Conservation (phyloP, 2,329 filamentous ascomycete species). For the Aspergillus texensis region DNA sequence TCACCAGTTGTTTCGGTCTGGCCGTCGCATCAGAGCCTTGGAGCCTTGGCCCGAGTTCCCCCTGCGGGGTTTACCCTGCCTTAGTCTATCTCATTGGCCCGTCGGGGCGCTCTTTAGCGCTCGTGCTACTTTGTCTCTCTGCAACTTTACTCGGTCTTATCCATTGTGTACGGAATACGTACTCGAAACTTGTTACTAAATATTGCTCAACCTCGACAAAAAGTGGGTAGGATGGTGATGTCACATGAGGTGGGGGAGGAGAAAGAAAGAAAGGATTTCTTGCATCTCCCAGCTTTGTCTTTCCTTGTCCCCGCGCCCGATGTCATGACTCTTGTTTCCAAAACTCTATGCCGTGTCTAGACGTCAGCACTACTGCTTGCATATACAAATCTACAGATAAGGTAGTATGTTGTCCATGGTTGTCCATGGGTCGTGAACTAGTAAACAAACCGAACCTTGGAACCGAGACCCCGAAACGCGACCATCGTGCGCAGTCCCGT, state of each 20-base stretch:
- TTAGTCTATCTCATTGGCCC: constrained; percentile 19
- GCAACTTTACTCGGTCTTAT: constrained; percentile 21
- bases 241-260: constrained; percentile 12
- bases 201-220: background rate
- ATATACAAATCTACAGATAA: background rate
- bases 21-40: constrained; percentile 7
- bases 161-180: background rate
- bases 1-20: constrained; percentile 1
- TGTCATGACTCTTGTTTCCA: constrained; percentile 2
- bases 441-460: constrained; percentile 19
- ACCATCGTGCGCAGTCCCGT: constrained; percentile 30
- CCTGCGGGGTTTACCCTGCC: constrained; percentile 20
- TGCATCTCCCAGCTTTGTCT: background rate
- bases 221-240: constrained; percentile 15
- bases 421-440: constrained; percentile 6
- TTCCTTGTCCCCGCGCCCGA: background rate
- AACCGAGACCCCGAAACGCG: constrained; percentile 18
- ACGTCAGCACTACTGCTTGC: background rate
- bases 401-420: constrained; percentile 2
- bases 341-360: background rate
- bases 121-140: constrained; percentile 16
- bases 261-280: background rate
- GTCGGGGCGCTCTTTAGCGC: constrained; percentile 14
- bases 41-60: constrained; percentile 9
- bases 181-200: constrained; percentile 3